Evolutionary conservation across 2,329 filamentous ascomycete species (phyloP), one percentile per base, ranked within the genome.

Genomic region (Sporothrix pseudoabietina): DNA sequence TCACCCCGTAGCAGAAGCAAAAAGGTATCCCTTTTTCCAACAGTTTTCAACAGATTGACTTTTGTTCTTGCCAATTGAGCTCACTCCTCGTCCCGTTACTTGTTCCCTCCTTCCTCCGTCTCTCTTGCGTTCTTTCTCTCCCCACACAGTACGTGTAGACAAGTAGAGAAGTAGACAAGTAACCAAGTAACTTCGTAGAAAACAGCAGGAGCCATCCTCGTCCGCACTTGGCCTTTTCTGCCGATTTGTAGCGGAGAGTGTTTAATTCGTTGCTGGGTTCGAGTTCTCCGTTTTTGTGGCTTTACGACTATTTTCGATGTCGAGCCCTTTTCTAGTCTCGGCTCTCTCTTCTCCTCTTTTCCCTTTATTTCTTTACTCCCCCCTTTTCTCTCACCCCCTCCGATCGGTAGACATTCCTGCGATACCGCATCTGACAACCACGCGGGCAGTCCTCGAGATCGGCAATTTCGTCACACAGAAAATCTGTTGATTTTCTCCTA

Each of bases 361-460:
- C 47, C 44, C 44, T 26, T 65, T 54, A 47, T 52, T 54, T 35
- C 19, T 70, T 30, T 69, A 5, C 35, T n/a, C 3, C 26, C 19
- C 14, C 32, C 3, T 32, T 41, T 47, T 14, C 22, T 30, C 54
- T 59, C 41, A n/a, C 39, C 32, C 39, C 22, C 52, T 44, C 54
- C 35, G 52, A 41, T 55, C 49, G 26, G 35, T 44, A 44, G 30
- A 30, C 47, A 54, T 54, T 69, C 47, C 47, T 54, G 66, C 66
- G 66, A 54, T 54, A 54, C 66, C 47, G 65, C 35, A 22, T 47
- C 61, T 19, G 14, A 66, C 61, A n/a, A 66, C 39, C n/a, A 47
- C 39, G 61, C 61, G 65, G 65, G 65, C 44, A 68, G 66, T 57
- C 66, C n/a, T 54, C 49, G 49, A 22, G 47, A 69, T 69, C 32